Percentiles rank a stretch among this genome's conserved stretches.
phyloP scores from a whole-genome alignment of 2,329 filamentous ascomycete genomes.

The Penicillium sp. region DNA sequence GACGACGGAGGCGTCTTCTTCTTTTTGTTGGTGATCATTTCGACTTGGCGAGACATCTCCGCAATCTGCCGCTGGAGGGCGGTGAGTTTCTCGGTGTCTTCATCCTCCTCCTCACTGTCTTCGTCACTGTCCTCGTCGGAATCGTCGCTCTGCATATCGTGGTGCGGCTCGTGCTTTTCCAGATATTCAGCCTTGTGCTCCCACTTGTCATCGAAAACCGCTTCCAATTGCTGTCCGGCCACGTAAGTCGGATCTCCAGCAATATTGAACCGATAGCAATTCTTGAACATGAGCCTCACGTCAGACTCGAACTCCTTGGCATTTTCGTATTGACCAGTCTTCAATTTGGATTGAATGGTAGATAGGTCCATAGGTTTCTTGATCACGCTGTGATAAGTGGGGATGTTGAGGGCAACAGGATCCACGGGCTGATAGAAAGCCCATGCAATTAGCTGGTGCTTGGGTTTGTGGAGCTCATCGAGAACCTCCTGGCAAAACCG shows the following conservation, averaged over 20 bases:
- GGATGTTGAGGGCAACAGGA: slow-evolving; percentile 88
- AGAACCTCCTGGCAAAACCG: slow-evolving; percentile 84
- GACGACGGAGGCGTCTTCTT: slow-evolving; percentile 51
- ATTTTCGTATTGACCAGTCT: slow-evolving; percentile 71
- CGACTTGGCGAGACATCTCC: slow-evolving; percentile 64
- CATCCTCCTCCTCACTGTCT: slow-evolving; percentile 63
- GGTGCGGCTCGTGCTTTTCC: slow-evolving; percentile 64
- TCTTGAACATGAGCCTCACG: slow-evolving; percentile 75
- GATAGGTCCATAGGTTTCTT: slow-evolving; percentile 94
- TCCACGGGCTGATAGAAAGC: slow-evolving; percentile 84
- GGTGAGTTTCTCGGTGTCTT: slow-evolving; percentile 59
- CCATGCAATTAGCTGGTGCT: slow-evolving; percentile 62
- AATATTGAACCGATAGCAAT: slow-evolving; percentile 92
- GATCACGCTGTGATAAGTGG: slow-evolving; percentile 86
- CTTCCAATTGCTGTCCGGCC: slow-evolving; percentile 67
- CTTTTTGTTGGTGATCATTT: slow-evolving; percentile 55
- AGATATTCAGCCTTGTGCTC: slow-evolving; percentile 76
- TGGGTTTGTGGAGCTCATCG: slow-evolving; percentile 69
- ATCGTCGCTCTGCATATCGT: slow-evolving; percentile 59
- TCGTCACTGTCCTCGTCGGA: slow-evolving; percentile 69
- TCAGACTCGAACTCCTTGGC: slow-evolving; percentile 83
- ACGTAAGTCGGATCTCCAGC: slow-evolving; percentile 67
- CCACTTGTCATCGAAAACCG: slow-evolving; percentile 71
- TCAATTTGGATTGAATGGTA: slow-evolving; percentile 74
- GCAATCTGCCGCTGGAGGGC: slow-evolving; percentile 68